Conservation (phyloP, 1,284 basidiomycete genomes). For the Dichomitus squalens region DNA sequence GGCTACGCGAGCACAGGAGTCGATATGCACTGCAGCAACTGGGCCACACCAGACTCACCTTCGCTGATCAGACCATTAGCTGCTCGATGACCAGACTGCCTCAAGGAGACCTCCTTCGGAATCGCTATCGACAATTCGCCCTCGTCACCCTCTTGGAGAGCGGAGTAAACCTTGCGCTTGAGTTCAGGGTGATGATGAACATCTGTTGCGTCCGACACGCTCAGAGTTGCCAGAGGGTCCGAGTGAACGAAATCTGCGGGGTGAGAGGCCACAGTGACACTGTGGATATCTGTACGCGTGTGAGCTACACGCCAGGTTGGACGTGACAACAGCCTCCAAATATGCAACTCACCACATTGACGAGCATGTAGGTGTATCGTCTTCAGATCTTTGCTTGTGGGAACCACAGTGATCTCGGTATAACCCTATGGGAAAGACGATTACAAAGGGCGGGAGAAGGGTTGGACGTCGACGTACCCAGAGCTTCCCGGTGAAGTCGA, state of each 20-base stretch:
- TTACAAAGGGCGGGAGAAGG: conserved; percentile 1
- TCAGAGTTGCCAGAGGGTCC: conserved; percentile 76
- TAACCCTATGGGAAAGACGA: conserved; percentile 62
- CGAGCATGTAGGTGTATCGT: conserved; percentile 86
- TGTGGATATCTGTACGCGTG: conserved; percentile 62
- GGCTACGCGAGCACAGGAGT: conserved; percentile 40
- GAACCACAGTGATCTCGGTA: conserved; percentile 88
- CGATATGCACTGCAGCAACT: background rate
- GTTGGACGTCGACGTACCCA: conserved; percentile 56
- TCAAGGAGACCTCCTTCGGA: conserved; percentile 78
- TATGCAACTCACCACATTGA: conserved; percentile 69
- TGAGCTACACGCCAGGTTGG: conserved; percentile 11
- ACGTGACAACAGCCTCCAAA: background rate
- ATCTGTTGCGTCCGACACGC: conserved; percentile 74
- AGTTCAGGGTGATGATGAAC: conserved; percentile 92
- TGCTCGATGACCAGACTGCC: conserved; percentile 52
- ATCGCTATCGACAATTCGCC: conserved; percentile 94
- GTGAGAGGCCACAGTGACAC: conserved; percentile 69
- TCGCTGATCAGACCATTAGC: conserved; percentile 46
- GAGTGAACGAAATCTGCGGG: conserved; percentile 74
- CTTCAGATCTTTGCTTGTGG: conserved; percentile 72
- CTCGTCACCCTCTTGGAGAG: conserved; percentile 88
- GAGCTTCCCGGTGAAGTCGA: conserved; percentile 80
- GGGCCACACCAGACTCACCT: conserved; percentile 37
- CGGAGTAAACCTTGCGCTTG: conserved; percentile 90